Evolutionary conservation across 805 yeast species (phyloP), one percentile per base, ranked within the genome.

Genomic region (Spencermartinsiella europaea): DNA sequence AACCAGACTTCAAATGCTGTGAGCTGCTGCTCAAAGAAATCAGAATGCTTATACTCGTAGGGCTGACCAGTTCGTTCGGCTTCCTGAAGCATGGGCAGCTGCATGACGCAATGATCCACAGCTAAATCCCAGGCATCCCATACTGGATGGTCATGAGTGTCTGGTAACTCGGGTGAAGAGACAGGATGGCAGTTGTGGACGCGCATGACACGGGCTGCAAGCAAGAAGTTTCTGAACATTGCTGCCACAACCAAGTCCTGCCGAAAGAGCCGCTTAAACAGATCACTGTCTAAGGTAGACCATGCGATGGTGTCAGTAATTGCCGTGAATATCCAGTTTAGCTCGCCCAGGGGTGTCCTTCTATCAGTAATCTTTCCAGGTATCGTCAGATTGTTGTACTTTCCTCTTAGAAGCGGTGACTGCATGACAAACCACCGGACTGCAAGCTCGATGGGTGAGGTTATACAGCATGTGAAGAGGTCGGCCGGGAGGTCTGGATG

Each of bases 111-210:
- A 61, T 93, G 97, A 62, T 93, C 98, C 35, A 93, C 83, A 0
- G 99, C 97, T 52, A 93, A 71, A 61, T 93, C 98, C 98, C 99
- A 93, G 0, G 96, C 83, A 49, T 88, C 93, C 99, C 99, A 93
- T 86, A 93, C 82, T 3, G 95, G 80, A 61, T 93, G 97, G 51
- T 78, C 76, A 40, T 85, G 80, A 12, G 80, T 70, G 45, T 88
- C 93, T 0, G 99, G 98, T 34, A 93, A 69, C 7, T 85, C 88
- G 1, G 99, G 99, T 52, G 88, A 95, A 15, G 96, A 87, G 2
- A 90, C 80, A 1, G 99, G 98, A 60, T 89, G 95, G 62, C 97
- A 90, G 49, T 90, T 89, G 55, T 85, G 81, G 57, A 84, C 81
- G 2, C 96, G 89, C 97, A 93, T 88, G 36, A 93, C 84, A 54